A percentile compares a stretch with the other conserved stretches of the same genome.
These are phyloP conservation scores for Mycosphaerella sp. DNA, from an alignment of 2,329 filamentous ascomycete genomes.

Conservation along the genomic window DNA sequence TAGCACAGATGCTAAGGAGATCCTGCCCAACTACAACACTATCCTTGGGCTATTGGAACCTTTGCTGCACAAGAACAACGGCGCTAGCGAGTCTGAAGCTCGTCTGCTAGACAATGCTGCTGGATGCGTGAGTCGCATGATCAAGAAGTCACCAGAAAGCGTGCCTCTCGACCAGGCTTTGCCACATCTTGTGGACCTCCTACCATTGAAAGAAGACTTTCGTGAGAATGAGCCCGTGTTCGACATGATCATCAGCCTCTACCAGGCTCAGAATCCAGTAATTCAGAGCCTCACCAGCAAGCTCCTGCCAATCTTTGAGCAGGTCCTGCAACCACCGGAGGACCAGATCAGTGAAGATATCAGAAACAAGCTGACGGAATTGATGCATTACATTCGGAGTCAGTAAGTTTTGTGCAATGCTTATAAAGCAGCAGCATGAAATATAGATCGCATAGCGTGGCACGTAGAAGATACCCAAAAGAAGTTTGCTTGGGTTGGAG, in stretches of 20 bases:
- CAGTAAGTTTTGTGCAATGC: not conserved
- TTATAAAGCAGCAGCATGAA: not conserved
- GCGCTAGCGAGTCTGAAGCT: slow-evolving; percentile 57
- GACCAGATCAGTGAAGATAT: slow-evolving; percentile 71
- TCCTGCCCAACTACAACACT: slow-evolving; percentile 66
- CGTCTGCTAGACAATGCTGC: slow-evolving; percentile 89
- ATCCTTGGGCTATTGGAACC: slow-evolving; percentile 84
- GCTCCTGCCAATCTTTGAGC: slow-evolving; percentile 64
- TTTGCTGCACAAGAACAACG: slow-evolving; percentile 52
- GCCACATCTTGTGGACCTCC: slow-evolving; percentile 67
- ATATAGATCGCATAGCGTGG: not conserved
- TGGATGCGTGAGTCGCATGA: slow-evolving; percentile 87
- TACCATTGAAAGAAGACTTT: slow-evolving; percentile 87
- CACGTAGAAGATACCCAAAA: not conserved
- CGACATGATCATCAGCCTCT: slow-evolving; percentile 82
- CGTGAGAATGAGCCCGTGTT: slow-evolving; percentile 96
- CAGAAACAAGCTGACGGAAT: slow-evolving; percentile 58
- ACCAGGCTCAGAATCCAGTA: slow-evolving; percentile 62
- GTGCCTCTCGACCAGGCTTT: slow-evolving; percentile 77
- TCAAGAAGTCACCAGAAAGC: slow-evolving; percentile 76
- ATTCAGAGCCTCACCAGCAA: slow-evolving; percentile 64
- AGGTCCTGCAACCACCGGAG: slow-evolving; percentile 64
- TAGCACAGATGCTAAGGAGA: slow-evolving; percentile 66
- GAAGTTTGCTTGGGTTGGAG: not conserved
- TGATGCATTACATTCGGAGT: slow-evolving; percentile 46